These are phyloP conservation scores for Hirsutella thompsonii DNA, from an alignment of 2,329 filamentous ascomycete genomes.

Conservation along the genomic window DNA sequence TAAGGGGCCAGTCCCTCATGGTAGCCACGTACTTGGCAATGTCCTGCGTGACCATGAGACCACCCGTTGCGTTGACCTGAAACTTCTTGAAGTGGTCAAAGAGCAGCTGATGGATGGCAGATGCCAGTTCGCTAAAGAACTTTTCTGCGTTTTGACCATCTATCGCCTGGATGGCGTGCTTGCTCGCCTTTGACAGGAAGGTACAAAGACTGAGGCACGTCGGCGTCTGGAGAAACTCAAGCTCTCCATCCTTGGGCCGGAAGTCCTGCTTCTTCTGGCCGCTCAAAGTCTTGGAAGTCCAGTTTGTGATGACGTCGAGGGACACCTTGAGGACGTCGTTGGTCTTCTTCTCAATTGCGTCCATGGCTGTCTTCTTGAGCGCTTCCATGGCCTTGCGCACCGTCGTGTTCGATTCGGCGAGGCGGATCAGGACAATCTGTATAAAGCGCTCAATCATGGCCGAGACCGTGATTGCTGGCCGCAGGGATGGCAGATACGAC, in stretches of 20 bases:
- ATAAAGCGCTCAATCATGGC: slow-evolving; percentile 91
- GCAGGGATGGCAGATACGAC: slow-evolving; percentile 65
- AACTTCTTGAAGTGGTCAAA: slow-evolving; percentile 94
- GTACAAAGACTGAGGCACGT: slow-evolving; percentile 72
- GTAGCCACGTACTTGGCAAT: slow-evolving; percentile 87
- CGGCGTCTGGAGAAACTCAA: slow-evolving; percentile 71
- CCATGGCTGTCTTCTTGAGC: slow-evolving; percentile 58
- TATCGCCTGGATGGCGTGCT: slow-evolving; percentile 52
- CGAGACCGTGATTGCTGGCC: slow-evolving; percentile 74
- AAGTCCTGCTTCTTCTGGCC: slow-evolving; percentile 84
- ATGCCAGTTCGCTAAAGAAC: slow-evolving; percentile 72
- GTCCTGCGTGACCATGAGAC: slow-evolving; percentile 91
- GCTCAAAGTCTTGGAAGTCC: slow-evolving; percentile 58
- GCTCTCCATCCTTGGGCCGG: slow-evolving; percentile 68
- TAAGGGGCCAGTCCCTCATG: slow-evolving; percentile 68
- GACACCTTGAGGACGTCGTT: slow-evolving; percentile 44
- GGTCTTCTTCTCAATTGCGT: slow-evolving; percentile 75
- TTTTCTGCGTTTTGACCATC: slow-evolving; percentile 74
- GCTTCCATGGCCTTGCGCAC: slow-evolving; percentile 85
- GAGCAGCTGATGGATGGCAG: slow-evolving; percentile 64
- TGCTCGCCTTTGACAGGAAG: slow-evolving; percentile 61
- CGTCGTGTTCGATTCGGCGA: slow-evolving; percentile 81
- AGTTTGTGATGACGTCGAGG: slow-evolving; percentile 59
- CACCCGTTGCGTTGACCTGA: slow-evolving; percentile 82
- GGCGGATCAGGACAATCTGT: slow-evolving; percentile 75